Base-by-base conservation (phyloP, 2,329 filamentous ascomycete species). In the Penicillium paneum region DNA sequence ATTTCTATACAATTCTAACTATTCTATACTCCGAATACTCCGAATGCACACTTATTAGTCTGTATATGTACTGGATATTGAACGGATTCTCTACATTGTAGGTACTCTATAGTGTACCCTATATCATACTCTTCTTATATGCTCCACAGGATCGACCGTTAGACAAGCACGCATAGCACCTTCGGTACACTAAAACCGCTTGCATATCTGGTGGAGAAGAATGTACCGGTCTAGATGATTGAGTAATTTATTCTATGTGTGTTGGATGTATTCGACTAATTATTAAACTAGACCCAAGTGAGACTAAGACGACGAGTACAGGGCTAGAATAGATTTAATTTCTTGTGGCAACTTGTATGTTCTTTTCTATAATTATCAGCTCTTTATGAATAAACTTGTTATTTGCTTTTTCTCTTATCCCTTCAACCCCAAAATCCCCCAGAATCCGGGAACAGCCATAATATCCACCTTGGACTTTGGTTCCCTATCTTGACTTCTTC, bases 181-280 rank as follows among this genome's bases (percentile, higher is more conserved):
- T n/a, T n/a, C 32, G 5, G 11, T 19, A 11, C 41, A 39, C 36
- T 39, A 43, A 8, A 31, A 15, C 13, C 3, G 21, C 49, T 45
- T 52, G 49, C 49, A 52, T 45, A 46, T 43, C 10, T 17, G 11
- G 49, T 52, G 49, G 49, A 52, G 49, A 52, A 46, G 26, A 45
- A 43, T 31, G 44, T 21, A 29, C 26, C 45, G 49, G 53, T 58
- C 56, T 58, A 46, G 55, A 40, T 4, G 32, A 35, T 24, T 24
- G 10, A 21, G 38, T 41, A 41, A 26, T 41, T 28, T 28, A 28
- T 12, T 26, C 3, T 24, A 24, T 40, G 5, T 6, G 8, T 10
- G n/a, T 26, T 10, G 8, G 5, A 26, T 26, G 15, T 40, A n/a
- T 39, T 24, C 4, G 21, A 40, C 38, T 40, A 40, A 6, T 10